Evolutionary conservation across 140 eudicot genomes (phyloP).

Genomic region (Senecio squalidus): DNA sequence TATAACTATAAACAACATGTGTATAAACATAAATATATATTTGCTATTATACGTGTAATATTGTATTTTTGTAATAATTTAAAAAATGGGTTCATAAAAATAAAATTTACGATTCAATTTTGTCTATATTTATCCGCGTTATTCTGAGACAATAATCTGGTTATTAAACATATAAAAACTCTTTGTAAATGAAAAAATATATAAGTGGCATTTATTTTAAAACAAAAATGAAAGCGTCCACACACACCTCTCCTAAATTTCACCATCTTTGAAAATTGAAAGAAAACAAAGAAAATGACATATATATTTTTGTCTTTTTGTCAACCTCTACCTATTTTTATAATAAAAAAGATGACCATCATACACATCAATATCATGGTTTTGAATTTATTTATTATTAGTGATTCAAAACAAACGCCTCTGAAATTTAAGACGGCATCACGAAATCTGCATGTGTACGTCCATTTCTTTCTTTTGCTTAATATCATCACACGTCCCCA

Average conservation of each 20-base stretch:
- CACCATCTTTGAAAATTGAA: slow-evolving; percentile 6
- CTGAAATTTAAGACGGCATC: slow-evolving; percentile 73
- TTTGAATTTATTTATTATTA: slow-evolving; percentile 39
- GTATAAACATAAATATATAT: too few species aligned
- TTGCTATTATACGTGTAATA: too few species aligned
- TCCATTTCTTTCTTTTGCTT: slow-evolving; percentile 34
- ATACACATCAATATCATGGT: slow-evolving; percentile 25
- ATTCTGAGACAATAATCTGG: too few species aligned
- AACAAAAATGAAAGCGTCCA: too few species aligned
- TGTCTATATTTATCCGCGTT: too few species aligned
- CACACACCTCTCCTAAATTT: slow-evolving; percentile 10
- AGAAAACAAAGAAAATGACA: slow-evolving; percentile 13
- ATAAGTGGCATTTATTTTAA: too few species aligned
- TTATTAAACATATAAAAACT: too few species aligned
- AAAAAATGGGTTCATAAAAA: too few species aligned
- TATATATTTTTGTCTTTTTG: slow-evolving; percentile 15
- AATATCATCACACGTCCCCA: slow-evolving; percentile 22
- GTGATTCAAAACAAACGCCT: slow-evolving; percentile 42
- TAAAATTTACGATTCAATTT: too few species aligned
- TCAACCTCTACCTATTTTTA: neutral
- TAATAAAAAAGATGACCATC: slow-evolving; percentile 2
- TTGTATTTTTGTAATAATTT: too few species aligned
- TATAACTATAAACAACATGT: too few species aligned
- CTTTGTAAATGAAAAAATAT: too few species aligned
- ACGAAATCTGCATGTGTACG: slow-evolving; percentile 76